Percentiles rank a stretch among this genome's conserved stretches.
These are phyloP conservation scores for apple (Malus domestica) DNA, from an alignment of 306 rosid genomes.

Conservation along the genomic window DNA sequence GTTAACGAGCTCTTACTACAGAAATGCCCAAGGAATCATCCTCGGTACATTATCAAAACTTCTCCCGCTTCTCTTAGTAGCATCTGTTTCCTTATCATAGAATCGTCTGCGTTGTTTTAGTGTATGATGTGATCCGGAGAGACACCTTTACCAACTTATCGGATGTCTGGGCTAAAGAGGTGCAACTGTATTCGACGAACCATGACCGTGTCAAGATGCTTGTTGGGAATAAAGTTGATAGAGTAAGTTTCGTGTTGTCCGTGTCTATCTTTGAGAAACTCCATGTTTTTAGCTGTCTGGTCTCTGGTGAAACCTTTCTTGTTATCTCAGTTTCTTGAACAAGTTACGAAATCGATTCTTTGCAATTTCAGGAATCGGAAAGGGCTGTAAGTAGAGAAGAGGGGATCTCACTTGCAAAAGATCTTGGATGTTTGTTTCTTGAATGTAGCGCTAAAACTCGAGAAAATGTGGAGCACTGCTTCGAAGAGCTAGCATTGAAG, in stretches of 20 bases:
- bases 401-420: slow-evolving; percentile 75
- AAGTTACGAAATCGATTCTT: too few relatives aligned
- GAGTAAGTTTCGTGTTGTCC: slow-evolving; percentile 45
- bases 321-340: too few relatives aligned
- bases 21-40: slow-evolving; percentile 94
- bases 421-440: slow-evolving; percentile 69
- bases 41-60: slow-evolving; percentile 51
- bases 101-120: slow-evolving; percentile 21
- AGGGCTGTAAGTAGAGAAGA: slow-evolving; percentile 86
- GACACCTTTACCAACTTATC: slow-evolving; percentile 78
- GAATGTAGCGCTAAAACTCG: slow-evolving; percentile 97
- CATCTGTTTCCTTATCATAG: not conserved
- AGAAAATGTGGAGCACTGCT: slow-evolving; percentile 83
- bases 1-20: slow-evolving; percentile 78
- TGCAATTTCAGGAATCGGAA: slow-evolving; percentile 62
- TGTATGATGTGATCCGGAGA: slow-evolving; percentile 87
- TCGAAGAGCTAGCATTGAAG: slow-evolving; percentile 83
- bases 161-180: slow-evolving; percentile 90
- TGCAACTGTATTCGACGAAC: slow-evolving; percentile 73
- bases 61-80: not conserved
- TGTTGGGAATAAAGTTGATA: slow-evolving; percentile 93
- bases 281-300: too few relatives aligned
- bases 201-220: slow-evolving; percentile 82
- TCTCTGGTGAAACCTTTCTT: not conserved
- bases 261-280: not conserved